Percentiles rank a stretch among this genome's conserved stretches.
Conservation (phyloP, 768 basidiomycete species). For the Leccinum pellstonianum region DNA sequence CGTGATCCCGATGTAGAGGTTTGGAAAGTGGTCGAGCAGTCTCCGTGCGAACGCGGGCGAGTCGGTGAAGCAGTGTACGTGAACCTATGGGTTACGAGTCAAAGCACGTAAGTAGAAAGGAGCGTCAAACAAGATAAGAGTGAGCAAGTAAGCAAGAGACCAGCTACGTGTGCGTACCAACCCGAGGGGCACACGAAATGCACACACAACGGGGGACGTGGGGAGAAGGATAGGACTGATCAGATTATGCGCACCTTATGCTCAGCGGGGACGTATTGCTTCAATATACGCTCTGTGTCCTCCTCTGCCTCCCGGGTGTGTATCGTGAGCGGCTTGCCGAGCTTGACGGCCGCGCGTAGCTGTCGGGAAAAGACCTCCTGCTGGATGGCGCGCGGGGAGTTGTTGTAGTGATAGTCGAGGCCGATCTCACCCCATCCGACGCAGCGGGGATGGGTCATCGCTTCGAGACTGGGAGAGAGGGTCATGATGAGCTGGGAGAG, state of each 20-base stretch:
- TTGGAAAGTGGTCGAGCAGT: slow-evolving; percentile 73
- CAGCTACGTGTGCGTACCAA: neutral
- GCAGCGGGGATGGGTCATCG: slow-evolving; percentile 77
- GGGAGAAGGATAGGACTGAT: neutral
- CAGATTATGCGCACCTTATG: slow-evolving; percentile 48
- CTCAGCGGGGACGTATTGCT: slow-evolving; percentile 68
- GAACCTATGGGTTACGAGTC: slow-evolving; percentile 47
- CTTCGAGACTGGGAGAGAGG: slow-evolving; percentile 51
- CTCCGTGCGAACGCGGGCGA: slow-evolving; percentile 69
- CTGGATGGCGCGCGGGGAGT: slow-evolving; percentile 70
- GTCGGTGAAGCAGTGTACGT: slow-evolving; percentile 89
- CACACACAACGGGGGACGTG: neutral
- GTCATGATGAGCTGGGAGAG: neutral
- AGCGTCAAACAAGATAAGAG: too few species aligned
- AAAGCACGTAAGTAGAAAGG: neutral
- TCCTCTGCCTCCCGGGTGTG: slow-evolving; percentile 86
- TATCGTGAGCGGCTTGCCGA: slow-evolving; percentile 78
- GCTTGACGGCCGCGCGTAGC: slow-evolving; percentile 60
- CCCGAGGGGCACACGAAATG: neutral
- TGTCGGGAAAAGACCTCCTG: slow-evolving; percentile 66
- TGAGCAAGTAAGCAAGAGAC: too few species aligned
- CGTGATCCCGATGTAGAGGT: slow-evolving; percentile 82
- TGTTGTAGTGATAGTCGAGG: slow-evolving; percentile 81
- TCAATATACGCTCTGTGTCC: slow-evolving; percentile 77
- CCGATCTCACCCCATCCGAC: slow-evolving; percentile 92